These are phyloP conservation scores for Spergularia azorica DNA, from an alignment of 179 eudicot species.

Conservation along the genomic window DNA sequence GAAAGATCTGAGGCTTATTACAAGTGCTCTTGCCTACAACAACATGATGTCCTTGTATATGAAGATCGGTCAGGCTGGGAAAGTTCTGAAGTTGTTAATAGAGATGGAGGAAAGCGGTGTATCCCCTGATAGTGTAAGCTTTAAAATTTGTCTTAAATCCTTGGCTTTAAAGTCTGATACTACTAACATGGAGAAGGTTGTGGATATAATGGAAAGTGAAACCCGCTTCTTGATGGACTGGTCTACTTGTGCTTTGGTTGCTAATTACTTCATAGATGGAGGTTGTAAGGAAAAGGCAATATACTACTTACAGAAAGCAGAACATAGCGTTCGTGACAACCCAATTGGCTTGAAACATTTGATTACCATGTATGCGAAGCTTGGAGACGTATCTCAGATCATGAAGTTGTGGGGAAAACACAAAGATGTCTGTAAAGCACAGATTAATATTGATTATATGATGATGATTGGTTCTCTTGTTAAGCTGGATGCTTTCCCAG, in stretches of 20 bases:
- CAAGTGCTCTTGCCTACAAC: constrained; percentile 42
- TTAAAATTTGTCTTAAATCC: constrained; percentile 47
- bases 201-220: constrained; percentile 44
- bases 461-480: constrained; percentile 44
- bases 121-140: constrained; percentile 43
- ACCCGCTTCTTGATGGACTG: constrained; percentile 45
- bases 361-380: constrained; percentile 46
- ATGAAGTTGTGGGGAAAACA: constrained; percentile 47
- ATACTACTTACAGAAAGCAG: constrained; percentile 43
- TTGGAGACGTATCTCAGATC: constrained; percentile 43
- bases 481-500: constrained; percentile 46
- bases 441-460: constrained; percentile 46
- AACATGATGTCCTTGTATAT: constrained; percentile 46
- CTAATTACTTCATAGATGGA: constrained; percentile 34
- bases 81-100: constrained; percentile 37
- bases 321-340: constrained; percentile 32
- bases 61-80: constrained; percentile 37
- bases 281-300: constrained; percentile 45
- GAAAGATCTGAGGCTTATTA: constrained; percentile 48
- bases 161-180: constrained; percentile 41
- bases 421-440: constrained; percentile 37
- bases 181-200: constrained; percentile 38
- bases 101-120: constrained; percentile 48
- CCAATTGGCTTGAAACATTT: constrained; percentile 39
- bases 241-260: constrained; percentile 37